Evolutionary conservation across 805 yeast genomes (phyloP).

Genomic region (Priceomyces carsonii): DNA sequence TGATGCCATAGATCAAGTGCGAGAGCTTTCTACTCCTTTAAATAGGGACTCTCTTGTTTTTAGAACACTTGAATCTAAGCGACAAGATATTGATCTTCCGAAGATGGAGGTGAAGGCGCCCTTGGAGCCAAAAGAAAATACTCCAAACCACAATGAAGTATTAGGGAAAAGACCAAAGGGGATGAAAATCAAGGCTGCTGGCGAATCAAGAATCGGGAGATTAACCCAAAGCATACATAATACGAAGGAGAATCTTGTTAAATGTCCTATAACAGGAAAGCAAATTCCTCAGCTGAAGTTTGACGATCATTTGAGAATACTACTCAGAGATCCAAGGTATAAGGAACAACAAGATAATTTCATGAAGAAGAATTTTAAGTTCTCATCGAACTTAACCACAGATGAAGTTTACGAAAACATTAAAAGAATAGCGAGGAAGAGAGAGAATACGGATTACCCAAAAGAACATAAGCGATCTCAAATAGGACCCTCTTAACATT

Average conservation of each 20-base stretch:
- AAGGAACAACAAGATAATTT: constrained; percentile 65
- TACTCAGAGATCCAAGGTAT: constrained; percentile 77
- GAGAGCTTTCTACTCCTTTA: constrained; percentile 57
- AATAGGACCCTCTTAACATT: constrained; percentile 11
- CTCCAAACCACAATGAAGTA: constrained; percentile 6
- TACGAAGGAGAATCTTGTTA: constrained; percentile 39
- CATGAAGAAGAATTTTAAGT: constrained; percentile 53
- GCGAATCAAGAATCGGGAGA: constrained; percentile 58
- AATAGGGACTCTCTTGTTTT: constrained; percentile 58
- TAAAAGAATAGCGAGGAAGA: constrained; percentile 43
- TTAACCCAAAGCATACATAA: constrained; percentile 2
- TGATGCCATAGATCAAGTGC: constrained; percentile 57
- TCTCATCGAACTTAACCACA: constrained; percentile 49
- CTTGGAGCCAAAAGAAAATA: constrained; percentile 6
- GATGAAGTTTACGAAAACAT: constrained; percentile 66
- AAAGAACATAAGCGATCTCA: constrained; percentile 12
- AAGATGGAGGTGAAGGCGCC: constrained; percentile 5
- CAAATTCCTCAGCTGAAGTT: constrained; percentile 69
- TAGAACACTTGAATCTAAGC: constrained; percentile 58
- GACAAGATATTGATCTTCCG: constrained; percentile 22
- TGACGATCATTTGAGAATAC: constrained; percentile 66
- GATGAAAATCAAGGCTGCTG: constrained; percentile 69
- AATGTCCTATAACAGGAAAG: constrained; percentile 80
- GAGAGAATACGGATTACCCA: constrained; percentile 12
- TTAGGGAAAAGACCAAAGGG: constrained; percentile 36